Base-by-base conservation (phyloP, 192 early-diverging fungal species). In the Bifiguratus adelaidae region DNA sequence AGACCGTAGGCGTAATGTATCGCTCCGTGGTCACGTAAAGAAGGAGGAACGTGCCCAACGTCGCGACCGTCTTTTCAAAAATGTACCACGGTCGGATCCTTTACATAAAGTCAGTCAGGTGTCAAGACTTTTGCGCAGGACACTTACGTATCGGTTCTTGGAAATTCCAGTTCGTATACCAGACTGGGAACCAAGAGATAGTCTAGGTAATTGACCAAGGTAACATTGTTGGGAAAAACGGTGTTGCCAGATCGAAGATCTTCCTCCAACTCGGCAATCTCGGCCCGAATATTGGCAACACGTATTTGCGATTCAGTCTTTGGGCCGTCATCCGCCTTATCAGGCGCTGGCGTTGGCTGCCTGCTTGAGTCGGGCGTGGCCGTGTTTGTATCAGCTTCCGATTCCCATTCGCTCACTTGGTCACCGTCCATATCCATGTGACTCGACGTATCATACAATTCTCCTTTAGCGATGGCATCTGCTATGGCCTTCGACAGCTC, bases 101-200 rank as follows among this genome's bases (percentile, higher is more conserved):
- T 53, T 15, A 40, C 19, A 21, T 27, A 21, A 7, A 21, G 37
- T 40, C 7, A 13, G 37, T 7, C 7, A 40, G n/a, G 37, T 40
- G 37, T 40, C 4, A 34, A 34, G 32, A 13, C 15, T 34, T 34
- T 34, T 0, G 11, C 15, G 32, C 11, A 34, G 32, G 16, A 24
- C 13, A 9, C 71, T 26, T 75, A 86, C 82, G 50, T 71, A 43
- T 61, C 51, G 7, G 89, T 95, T 25, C 94, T 74, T 30, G 94
- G 94, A 54, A 92, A 97, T 49, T 89, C 82, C 27, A 94, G 65
- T 61, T 93, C 87, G 51, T 97, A 97, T 5, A 97, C 92, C 44
- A 97, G 71, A 7, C 88, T 76, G 7, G 95, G 95, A 8, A 93
- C 71, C 7, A 92, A 61, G 50, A 92, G 66, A 65, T 87, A 97